phyloP scores from a whole-genome alignment of 169 alveolate species.

The Plasmodium blacklocki region DNA sequence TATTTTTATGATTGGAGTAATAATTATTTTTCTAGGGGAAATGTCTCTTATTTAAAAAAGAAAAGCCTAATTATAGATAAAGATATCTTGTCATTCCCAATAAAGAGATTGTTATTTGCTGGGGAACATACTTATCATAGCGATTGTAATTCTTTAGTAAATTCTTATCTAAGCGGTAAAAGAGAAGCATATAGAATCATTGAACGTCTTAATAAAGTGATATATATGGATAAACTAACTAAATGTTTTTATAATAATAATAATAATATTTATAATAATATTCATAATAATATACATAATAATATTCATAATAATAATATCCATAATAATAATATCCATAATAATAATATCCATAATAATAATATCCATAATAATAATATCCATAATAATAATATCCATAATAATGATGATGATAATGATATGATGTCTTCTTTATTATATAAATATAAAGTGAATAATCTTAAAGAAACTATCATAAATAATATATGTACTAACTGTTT shows the following conservation, averaged over 20 bases:
- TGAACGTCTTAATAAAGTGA: constrained; percentile 33
- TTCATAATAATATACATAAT: too few relatives aligned
- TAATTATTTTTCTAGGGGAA: constrained; percentile 52
- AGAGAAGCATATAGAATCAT: constrained; percentile 69
- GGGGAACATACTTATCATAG: constrained; percentile 65
- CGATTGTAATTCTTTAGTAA: constrained; percentile 18
- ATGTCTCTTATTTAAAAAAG: constrained; percentile 26
- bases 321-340: too few relatives aligned
- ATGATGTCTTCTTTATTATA: neutral
- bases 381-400: too few relatives aligned
- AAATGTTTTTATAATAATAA: constrained; percentile 48
- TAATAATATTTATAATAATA: neutral
- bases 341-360: too few relatives aligned
- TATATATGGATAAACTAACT: constrained; percentile 38
- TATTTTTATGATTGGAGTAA: constrained; percentile 51
- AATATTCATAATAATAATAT: too few relatives aligned
- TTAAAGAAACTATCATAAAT: constrained; percentile 32
- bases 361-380: too few relatives aligned
- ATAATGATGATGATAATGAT: neutral
- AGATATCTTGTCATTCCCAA: constrained; percentile 59
- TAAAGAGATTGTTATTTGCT: constrained; percentile 52
- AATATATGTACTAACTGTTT: constrained; percentile 13
- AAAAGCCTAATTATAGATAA: constrained; percentile 43
- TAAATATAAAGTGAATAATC: neutral
- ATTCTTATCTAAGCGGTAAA: constrained; percentile 62